Evolutionary conservation across 352 stramenopile species (phyloP).

Genomic region (Albugo laibachii): DNA sequence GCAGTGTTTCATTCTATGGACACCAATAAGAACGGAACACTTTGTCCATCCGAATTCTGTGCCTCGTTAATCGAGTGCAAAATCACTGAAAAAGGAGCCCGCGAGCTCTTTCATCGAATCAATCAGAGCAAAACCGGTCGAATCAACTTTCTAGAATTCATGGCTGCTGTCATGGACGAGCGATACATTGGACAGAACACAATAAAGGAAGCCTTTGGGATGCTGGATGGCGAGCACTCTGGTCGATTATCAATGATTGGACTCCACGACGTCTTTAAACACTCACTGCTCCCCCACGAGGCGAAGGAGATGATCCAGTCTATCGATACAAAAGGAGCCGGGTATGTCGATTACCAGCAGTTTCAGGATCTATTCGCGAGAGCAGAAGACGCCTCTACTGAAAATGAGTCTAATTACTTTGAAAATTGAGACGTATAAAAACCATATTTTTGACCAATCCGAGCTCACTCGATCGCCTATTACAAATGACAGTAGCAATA

Average conservation of each 20-base stretch:
- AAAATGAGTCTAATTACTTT: no score
- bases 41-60: slow-evolving; percentile 88
- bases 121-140: slow-evolving; percentile 63
- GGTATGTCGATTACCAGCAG: slow-evolving; percentile 77
- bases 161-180: slow-evolving; percentile 86
- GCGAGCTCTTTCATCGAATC: slow-evolving; percentile 54
- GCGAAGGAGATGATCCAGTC: slow-evolving; percentile 81
- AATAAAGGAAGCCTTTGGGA: slow-evolving; percentile 80
- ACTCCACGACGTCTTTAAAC: slow-evolving; percentile 71
- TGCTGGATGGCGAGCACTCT: slow-evolving; percentile 80
- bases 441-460: no score
- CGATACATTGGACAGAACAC: slow-evolving; percentile 77
- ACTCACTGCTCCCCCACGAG: slow-evolving; percentile 71
- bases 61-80: slow-evolving; percentile 80
- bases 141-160: slow-evolving; percentile 92
- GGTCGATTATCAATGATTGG: slow-evolving; percentile 83
- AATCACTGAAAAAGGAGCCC: slow-evolving; percentile 43
- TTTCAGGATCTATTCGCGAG: slow-evolving; percentile 57
- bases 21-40: slow-evolving; percentile 52
- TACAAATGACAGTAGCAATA: no score
- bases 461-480: no score
- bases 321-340: slow-evolving; percentile 61
- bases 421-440: no score
- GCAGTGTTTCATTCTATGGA: slow-evolving; percentile 81
- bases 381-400: no score